A percentile compares a stretch with the other conserved stretches of the same genome.
Evolutionary conservation across 768 basidiomycete genomes (phyloP).

Genomic region (Omphalotus guepiniiformis): DNA sequence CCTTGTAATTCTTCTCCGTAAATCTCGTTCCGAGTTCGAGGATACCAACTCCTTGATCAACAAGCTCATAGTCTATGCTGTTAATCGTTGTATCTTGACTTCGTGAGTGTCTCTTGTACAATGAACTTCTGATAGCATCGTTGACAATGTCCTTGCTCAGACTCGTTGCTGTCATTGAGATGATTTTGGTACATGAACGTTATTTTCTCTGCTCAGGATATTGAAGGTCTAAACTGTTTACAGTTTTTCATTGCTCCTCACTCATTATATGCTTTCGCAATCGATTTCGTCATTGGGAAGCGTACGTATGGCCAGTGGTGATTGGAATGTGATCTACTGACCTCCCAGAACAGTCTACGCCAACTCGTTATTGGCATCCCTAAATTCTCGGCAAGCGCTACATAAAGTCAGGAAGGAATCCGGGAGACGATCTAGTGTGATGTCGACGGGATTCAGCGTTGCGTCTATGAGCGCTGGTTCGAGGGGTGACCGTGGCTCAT

Average conservation of each 20-base stretch:
- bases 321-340: neutral
- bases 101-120: conserved; percentile 33
- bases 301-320: conserved; percentile 21
- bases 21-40: conserved; percentile 30
- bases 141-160: conserved; percentile 22
- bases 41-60: conserved; percentile 41
- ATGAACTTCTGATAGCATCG: no score
- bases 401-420: neutral
- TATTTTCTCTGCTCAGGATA: neutral
- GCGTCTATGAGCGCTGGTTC: no score
- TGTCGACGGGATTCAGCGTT: no score
- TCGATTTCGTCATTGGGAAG: conserved; percentile 52
- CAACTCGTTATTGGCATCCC: conserved; percentile 26
- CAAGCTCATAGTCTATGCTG: conserved; percentile 42
- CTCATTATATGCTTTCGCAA: conserved; percentile 42
- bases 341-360: conserved; percentile 22
- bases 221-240: neutral
- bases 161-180: conserved; percentile 34
- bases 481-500: no score
- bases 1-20: conserved; percentile 38
- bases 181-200: conserved; percentile 31
- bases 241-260: conserved; percentile 38
- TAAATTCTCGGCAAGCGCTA: conserved; percentile 20
- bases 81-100: conserved; percentile 50
- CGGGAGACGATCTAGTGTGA: no score